These are phyloP conservation scores for Rutstroemia sydowiana DNA, from an alignment of 2,329 filamentous ascomycete species.

Conservation along the genomic window DNA sequence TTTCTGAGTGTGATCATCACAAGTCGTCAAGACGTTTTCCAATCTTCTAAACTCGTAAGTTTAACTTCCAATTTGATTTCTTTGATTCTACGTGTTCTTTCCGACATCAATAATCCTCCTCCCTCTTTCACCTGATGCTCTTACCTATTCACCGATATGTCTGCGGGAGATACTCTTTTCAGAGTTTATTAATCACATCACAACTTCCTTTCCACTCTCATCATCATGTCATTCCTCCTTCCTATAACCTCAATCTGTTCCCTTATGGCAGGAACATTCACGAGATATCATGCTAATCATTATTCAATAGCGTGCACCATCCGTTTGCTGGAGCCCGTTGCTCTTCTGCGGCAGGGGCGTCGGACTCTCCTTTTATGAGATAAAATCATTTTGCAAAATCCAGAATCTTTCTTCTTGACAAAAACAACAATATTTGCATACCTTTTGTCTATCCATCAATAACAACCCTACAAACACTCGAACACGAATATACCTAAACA, in stretches of 20 bases:
- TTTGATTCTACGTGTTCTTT: background rate
- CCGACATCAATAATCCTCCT: background rate
- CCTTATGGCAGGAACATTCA: background rate
- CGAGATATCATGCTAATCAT: slow-evolving; percentile 1
- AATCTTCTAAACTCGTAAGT: slow-evolving; percentile 94
- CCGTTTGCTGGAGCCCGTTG: slow-evolving; percentile 95
- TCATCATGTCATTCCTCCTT: background rate
- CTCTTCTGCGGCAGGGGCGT: slow-evolving; percentile 80
- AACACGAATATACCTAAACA: slow-evolving; percentile 19
- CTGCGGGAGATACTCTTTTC: background rate
- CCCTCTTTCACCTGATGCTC: no score
- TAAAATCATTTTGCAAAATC: slow-evolving; percentile 35
- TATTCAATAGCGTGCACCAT: slow-evolving; percentile 67
- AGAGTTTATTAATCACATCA: background rate
- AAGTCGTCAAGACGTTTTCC: slow-evolving; percentile 91
- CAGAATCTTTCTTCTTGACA: slow-evolving; percentile 8
- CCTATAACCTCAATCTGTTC: background rate
- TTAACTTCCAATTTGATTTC: slow-evolving; percentile 14
- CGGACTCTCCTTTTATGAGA: slow-evolving; percentile 54
- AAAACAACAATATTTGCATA: slow-evolving; percentile 8
- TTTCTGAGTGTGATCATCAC: slow-evolving; percentile 29
- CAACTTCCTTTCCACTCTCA: background rate
- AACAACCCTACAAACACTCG: slow-evolving; percentile 12
- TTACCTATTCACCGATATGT: background rate
- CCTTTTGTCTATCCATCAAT: slow-evolving; percentile 7